These are phyloP conservation scores for Brettanomyces sp. DNA, from an alignment of 805 yeast species.

Conservation along the genomic window DNA sequence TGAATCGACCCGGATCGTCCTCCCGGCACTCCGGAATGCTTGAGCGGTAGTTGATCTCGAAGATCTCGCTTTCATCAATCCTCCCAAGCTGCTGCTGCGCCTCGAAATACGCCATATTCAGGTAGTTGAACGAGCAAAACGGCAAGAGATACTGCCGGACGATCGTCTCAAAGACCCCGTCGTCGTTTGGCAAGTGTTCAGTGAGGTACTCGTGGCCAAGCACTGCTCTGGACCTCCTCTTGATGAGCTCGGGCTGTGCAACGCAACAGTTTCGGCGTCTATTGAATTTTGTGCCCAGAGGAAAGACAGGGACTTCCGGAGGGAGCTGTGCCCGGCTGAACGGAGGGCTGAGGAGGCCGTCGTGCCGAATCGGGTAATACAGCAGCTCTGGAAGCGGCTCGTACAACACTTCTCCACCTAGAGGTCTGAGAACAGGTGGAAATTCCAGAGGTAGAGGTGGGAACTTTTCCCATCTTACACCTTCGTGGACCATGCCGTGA, in stretches of 20 bases:
- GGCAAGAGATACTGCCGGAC: slow-evolving; percentile 10
- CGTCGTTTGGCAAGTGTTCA: slow-evolving; percentile 4
- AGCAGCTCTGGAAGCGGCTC: no score
- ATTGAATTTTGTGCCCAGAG: neutral
- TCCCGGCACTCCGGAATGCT: neutral
- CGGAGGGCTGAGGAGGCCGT: no score
- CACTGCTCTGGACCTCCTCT: slow-evolving; percentile 5
- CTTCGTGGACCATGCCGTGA: no score
- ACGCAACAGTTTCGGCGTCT: neutral
- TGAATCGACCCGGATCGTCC: slow-evolving; percentile 1
- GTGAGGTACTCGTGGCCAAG: slow-evolving; percentile 8
- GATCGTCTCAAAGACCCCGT: slow-evolving; percentile 3
- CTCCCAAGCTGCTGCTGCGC: slow-evolving; percentile 1
- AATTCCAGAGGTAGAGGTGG: no score
- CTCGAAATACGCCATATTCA: slow-evolving; percentile 6
- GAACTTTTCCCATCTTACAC: no score
- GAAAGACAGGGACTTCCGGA: no score
- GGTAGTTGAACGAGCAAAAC: slow-evolving; percentile 8
- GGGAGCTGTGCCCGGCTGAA: no score
- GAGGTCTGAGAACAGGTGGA: no score
- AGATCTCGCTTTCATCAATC: neutral
- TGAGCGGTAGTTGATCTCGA: neutral
- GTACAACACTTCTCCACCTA: no score
- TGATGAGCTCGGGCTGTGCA: neutral
- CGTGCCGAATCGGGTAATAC: no score